phyloP scores from a whole-genome alignment of 2,329 filamentous ascomycete species.

The Teratosphaeria viscida region DNA sequence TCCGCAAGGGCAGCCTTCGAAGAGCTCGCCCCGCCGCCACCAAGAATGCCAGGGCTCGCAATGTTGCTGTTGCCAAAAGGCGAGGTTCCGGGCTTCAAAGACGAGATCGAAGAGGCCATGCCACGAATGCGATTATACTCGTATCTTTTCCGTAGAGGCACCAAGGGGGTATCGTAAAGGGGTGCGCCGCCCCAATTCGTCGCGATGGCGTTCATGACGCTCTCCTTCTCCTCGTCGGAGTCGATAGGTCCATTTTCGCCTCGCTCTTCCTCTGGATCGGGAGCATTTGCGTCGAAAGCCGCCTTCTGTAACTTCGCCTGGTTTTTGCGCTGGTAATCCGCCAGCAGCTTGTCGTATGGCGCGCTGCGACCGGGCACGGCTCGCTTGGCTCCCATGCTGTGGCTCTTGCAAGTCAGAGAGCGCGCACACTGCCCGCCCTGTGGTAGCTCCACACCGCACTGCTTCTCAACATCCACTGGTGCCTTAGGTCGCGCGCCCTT shows the following conservation, averaged over 20 bases:
- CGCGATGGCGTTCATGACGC: slow-evolving; percentile 69
- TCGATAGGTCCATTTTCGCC: slow-evolving; percentile 67
- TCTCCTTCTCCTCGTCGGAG: slow-evolving; percentile 85
- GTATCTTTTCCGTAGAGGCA: slow-evolving; percentile 45
- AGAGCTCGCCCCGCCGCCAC: background rate
- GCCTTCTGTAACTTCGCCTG: slow-evolving; percentile 97
- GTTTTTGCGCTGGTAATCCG: slow-evolving; percentile 74
- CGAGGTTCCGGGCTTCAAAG: background rate
- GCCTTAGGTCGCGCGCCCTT: slow-evolving; percentile 77
- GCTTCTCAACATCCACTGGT: slow-evolving; percentile 83
- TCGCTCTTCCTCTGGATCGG: slow-evolving; percentile 67
- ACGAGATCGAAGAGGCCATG: slow-evolving; percentile 29
- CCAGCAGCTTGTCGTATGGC: slow-evolving; percentile 79
- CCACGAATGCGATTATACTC: slow-evolving; percentile 54
- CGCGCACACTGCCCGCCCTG: slow-evolving; percentile 80
- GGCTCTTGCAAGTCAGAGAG: slow-evolving; percentile 81
- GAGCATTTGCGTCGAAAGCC: slow-evolving; percentile 87
- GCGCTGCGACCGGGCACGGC: slow-evolving; percentile 74
- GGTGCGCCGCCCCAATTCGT: slow-evolving; percentile 66
- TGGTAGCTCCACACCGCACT: slow-evolving; percentile 76
- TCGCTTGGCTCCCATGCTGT: slow-evolving; percentile 87
- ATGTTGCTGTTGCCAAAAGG: background rate
- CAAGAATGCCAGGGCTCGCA: background rate
- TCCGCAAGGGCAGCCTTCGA: background rate
- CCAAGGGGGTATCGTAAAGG: slow-evolving; percentile 52